Evolutionary conservation across 2,329 filamentous ascomycete species (phyloP), one percentile per base, ranked within the genome.

Genomic region (Triangularia setosa): DNA sequence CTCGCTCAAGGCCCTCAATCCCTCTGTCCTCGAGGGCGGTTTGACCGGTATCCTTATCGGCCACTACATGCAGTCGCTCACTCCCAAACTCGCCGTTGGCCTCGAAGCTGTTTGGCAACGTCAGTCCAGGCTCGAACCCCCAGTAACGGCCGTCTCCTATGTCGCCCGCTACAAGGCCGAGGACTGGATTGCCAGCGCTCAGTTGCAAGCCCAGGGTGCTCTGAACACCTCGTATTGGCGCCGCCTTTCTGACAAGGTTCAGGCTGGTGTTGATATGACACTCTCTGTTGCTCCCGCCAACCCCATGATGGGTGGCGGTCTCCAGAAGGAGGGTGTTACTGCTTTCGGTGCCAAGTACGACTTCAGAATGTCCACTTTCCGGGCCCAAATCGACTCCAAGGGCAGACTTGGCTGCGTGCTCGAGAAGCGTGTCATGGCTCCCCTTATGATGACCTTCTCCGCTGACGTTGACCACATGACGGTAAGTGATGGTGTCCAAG

Each of bases 331-430:
- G 78, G 95, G 95, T 63, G 85, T 92, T 67, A 93, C 96, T 61
- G 92, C 93, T 62, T 85, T 98, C 73, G 95, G 94, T 73, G 92
- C 93, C 76, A 99, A 99, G 81, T 99, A 99, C 80, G 94, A 97
- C 78, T 99, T 99, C 87, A 87, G 92, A 75, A 91, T 93, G 81
- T 95, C 92, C 62, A 95, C 92, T 59, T 97, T 97, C 88, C 89
- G 94, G 70, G 95, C 94, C 54, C 95, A 99, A 81, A 86, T 98
- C 72, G 95, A 99, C 80, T 96, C 93, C 74, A 89, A 92, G 76
- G 95, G 95, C 77, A 97, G 96, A 83, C 84, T 99, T 67, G 92
- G 90, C 79, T 95, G 92, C 76, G 81, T 97, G 74, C 81, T 98
- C 71, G 95, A 99, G 84, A 98, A 97, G 88, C 90, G 93, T 74